A percentile compares a stretch with the other conserved stretches of the same genome.
Conservation (phyloP, 768 basidiomycete species). For the Termitomyces heimii region DNA sequence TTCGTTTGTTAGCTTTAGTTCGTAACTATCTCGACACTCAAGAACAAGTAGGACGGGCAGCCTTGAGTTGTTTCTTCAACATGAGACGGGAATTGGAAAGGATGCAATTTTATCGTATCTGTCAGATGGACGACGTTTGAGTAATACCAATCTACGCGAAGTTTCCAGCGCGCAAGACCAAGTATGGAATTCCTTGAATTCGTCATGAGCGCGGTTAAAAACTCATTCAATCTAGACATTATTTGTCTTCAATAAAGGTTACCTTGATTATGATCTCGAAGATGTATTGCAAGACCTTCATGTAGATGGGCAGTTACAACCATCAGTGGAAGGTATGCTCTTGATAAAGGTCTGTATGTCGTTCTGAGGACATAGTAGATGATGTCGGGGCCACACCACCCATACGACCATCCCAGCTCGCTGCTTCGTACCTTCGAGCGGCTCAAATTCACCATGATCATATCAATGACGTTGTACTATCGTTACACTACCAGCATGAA, state of each 20-base stretch:
- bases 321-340: slow-evolving; percentile 64
- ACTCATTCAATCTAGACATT: slow-evolving; percentile 42
- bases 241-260: slow-evolving; percentile 80
- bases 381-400: slow-evolving; percentile 65
- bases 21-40: slow-evolving; percentile 1
- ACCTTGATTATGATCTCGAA: slow-evolving; percentile 64
- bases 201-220: neutral
- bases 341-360: neutral
- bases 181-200: slow-evolving; percentile 27
- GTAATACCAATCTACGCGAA: slow-evolving; percentile 68
- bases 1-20: neutral
- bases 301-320: slow-evolving; percentile 56
- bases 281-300: slow-evolving; percentile 61
- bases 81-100: slow-evolving; percentile 66
- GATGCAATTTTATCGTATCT: slow-evolving; percentile 72
- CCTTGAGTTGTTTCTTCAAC: slow-evolving; percentile 66
- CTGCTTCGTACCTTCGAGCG: slow-evolving; percentile 57
- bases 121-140: slow-evolving; percentile 71
- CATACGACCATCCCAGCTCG: slow-evolving; percentile 60
- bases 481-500: slow-evolving; percentile 61
- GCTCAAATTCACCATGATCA: slow-evolving; percentile 62
- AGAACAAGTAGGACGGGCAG: slow-evolving; percentile 43
- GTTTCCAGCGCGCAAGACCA: slow-evolving; percentile 71
- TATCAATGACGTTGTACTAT: slow-evolving; percentile 42
- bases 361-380: slow-evolving; percentile 30